Percentiles rank a stretch among this genome's conserved stretches.
Conservation (phyloP, 164 flowering plant species). For the Kingdonia uniflora region DNA sequence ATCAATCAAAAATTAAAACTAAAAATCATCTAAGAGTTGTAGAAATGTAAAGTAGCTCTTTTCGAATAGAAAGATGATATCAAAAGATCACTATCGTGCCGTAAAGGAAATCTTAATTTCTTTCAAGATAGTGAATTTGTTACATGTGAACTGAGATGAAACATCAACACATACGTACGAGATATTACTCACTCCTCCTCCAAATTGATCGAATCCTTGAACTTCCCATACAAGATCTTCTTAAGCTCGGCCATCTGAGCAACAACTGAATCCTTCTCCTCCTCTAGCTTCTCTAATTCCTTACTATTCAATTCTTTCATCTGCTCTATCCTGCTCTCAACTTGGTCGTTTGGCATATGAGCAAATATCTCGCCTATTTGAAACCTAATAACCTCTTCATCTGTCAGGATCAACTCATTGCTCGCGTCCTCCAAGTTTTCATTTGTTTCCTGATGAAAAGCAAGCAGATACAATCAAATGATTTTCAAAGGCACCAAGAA, state of each 20-base stretch:
- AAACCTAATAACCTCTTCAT: constrained; percentile 77
- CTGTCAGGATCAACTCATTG: constrained; percentile 87
- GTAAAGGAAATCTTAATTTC: too few species aligned
- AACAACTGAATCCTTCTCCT: constrained; percentile 62
- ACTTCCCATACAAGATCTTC: constrained; percentile 81
- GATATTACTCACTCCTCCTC: constrained; percentile 49
- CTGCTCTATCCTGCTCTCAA: constrained; percentile 66
- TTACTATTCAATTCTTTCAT: constrained; percentile 61
- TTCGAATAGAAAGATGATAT: too few species aligned
- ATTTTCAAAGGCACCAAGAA: too few species aligned
- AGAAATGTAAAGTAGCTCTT: too few species aligned
- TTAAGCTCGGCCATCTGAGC: constrained; percentile 87
- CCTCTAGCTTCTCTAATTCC: constrained; percentile 64
- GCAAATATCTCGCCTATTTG: constrained; percentile 97
- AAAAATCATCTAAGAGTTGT: too few species aligned
- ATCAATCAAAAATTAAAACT: too few species aligned
- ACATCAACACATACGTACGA: too few species aligned
- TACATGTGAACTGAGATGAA: too few species aligned
- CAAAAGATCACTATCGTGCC: too few species aligned
- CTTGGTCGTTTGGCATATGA: constrained; percentile 79
- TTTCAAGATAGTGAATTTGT: too few species aligned
- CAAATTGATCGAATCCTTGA: constrained; percentile 89
- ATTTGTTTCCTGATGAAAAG: constrained; percentile 49
- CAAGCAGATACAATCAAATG: background rate
- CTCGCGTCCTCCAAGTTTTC: constrained; percentile 92